Base-by-base conservation (phyloP, 78 protist genomes). In the Pelomyxa schiedti region DNA sequence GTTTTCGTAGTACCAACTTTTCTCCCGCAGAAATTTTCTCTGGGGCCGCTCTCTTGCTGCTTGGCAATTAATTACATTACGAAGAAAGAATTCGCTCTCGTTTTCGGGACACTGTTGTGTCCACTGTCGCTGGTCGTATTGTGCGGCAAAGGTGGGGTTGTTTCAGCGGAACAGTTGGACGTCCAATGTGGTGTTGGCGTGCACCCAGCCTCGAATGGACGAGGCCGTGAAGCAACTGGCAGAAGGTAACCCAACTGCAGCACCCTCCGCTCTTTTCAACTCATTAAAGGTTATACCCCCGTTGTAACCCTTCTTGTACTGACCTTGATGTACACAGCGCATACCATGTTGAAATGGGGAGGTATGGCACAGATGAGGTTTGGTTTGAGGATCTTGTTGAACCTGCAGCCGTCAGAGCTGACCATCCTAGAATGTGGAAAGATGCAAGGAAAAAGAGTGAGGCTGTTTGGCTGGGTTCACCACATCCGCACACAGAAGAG, bases 381-480 rank as follows among this genome's bases (percentile, higher is more conserved):
- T 16, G 58, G 58, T 16, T 47, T 16, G 78, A 86, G 77, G 30
- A 78, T 79, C 9, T 6, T 6, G 36, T 1, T 3, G 70, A 78
- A 3, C 82, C 87, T 24, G 70, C 81, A 0, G 86, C 93, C 35
- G 64, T 68, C n/a, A 6, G 7, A 42, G 30, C 72, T 4, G 77
- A 78, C n/a, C 58, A 76, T 92, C 43, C 74, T 81, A 42, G 89
- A 89, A 32, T 8, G 8, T 3, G 53, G 75, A 36, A 66, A 66
- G 73, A 42, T 58, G 69, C 73, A 28, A 9, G 95, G 78, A 35
- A 5, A 52, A 38, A 77, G 94, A 36, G 91, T 93, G 41, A 4
- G 26, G n/a, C 76, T 93, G 32, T 0, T 9, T 5, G 97, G 94
- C 29, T 95, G 98, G 98, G 87, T 86, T 36, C 95, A 90, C 67